phyloP scores from a whole-genome alignment of 805 yeast species.

The Candida montana region DNA sequence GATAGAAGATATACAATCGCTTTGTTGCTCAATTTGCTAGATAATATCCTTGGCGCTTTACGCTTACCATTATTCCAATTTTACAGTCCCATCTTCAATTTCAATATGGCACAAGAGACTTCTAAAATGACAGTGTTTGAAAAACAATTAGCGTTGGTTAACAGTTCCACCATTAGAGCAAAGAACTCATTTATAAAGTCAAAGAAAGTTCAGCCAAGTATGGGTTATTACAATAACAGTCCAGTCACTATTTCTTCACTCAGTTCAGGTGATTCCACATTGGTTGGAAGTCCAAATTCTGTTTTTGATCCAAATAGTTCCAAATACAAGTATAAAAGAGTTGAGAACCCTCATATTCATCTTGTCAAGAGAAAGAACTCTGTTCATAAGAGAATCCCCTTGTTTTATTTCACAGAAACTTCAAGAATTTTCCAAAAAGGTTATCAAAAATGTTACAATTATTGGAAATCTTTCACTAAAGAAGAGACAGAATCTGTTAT shows the following conservation, averaged over 20 bases:
- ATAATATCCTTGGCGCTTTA: too few relatives aligned
- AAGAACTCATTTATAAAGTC: not conserved
- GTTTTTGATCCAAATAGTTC: not conserved
- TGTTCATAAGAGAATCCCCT: constrained; percentile 8
- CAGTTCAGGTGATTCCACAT: constrained; percentile 9
- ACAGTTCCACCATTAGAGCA: constrained; percentile 8
- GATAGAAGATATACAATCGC: too few relatives aligned
- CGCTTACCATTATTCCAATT: too few relatives aligned
- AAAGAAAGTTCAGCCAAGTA: not conserved
- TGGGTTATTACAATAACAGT: not conserved
- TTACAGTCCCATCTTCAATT: too few relatives aligned
- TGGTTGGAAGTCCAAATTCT: constrained; percentile 4
- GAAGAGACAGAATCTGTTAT: constrained; percentile 3
- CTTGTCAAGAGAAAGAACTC: constrained; percentile 2
- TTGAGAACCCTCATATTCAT: not conserved
- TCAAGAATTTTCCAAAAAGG: not conserved
- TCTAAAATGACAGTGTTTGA: constrained; percentile 20
- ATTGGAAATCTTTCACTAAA: not conserved
- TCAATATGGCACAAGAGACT: constrained; percentile 9
- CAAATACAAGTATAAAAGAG: not conserved
- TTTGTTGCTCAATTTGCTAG: too few relatives aligned
- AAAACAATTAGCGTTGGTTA: constrained; percentile 15
- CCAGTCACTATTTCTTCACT: constrained; percentile 2
- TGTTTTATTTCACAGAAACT: not conserved
- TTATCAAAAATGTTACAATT: not conserved